A percentile compares a stretch with the other conserved stretches of the same genome.
Evolutionary conservation across 257 asterid genomes (phyloP).

Genomic region (Solanum tarapatanum): DNA sequence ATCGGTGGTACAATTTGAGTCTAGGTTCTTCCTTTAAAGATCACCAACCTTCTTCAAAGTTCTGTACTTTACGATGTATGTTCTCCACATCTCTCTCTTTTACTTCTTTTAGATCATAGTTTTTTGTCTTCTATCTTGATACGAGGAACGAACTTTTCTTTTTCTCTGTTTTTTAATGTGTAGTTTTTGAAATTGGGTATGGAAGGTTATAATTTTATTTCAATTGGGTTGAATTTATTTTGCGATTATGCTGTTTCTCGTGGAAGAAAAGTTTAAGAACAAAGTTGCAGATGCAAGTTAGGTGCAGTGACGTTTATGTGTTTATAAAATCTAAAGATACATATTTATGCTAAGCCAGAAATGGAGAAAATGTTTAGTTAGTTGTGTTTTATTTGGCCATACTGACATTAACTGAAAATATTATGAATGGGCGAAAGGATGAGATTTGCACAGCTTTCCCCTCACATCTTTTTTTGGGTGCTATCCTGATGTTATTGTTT

Average conservation of each 20-base stretch:
- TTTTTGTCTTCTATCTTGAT: background rate
- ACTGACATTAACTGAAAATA: background rate
- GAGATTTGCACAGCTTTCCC: background rate
- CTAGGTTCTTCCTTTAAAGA: slow-evolving; percentile 94
- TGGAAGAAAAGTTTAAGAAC: background rate
- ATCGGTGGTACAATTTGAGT: slow-evolving; percentile 77
- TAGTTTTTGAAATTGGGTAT: background rate
- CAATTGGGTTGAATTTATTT: background rate
- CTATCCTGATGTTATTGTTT: background rate
- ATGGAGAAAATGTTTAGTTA: background rate
- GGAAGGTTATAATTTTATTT: background rate
- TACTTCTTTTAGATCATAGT: background rate
- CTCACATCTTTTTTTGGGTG: background rate
- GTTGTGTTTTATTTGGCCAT: background rate
- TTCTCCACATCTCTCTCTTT: background rate
- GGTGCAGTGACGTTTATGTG: background rate
- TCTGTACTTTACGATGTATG: slow-evolving; percentile 95
- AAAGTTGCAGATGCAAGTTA: background rate
- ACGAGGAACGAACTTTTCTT: background rate
- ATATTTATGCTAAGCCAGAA: background rate
- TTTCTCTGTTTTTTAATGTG: background rate
- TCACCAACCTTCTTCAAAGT: slow-evolving; percentile 68
- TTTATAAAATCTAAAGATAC: background rate
- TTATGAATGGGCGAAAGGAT: background rate
- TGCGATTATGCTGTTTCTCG: background rate